Evolutionary conservation across 176 grass and related monocot genomes (phyloP), one percentile per base, ranked within the genome.

Genomic region (Urochloa ruziziensis): DNA sequence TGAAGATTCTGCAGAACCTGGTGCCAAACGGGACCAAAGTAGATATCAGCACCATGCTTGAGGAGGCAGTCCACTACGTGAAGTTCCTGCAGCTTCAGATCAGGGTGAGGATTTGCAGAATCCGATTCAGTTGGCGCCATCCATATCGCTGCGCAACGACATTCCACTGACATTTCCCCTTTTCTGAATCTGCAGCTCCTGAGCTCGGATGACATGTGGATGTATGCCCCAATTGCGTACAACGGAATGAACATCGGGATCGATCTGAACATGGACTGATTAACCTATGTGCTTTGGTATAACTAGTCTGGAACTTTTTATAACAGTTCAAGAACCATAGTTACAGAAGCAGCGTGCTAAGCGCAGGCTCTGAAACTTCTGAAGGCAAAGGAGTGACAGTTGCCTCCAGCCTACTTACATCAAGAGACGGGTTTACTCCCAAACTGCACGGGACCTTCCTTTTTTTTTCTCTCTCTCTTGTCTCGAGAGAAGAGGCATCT

Each of bases 11-110:
- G 33, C 92, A 94, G 82, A 84, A 63, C 24, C 79, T 97, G 59
- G 92, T 97, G 63, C 94, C 92, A 21, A 94, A 97, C 72, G 94
- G 94, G 62, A 97, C 94, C n/a, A 97, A 97, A 59, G 87, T 97
- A 23, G 94, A 97, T 25, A 92, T 97, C 57, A 97, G 92, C 90
- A 97, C 94, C 77, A 94, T 97, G 92, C 90, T 97, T 52, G 94
- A 97, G 70, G 94, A 94, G 87, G 92, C 92, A 53, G 90, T 97
- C 18, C 80, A 94, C 2, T 94, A 92, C 76, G 92, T 97, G 12
- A 97, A 97, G 76, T 92, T 94, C 63, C 84, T 97, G 81, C 94
- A 91, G 81, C 71, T 91, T 10, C 94, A 97, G 91, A 97, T 97
- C 77, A 97, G 94, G 94, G 94, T 94, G 51, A 84, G 78, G 25